phyloP scores from a whole-genome alignment of 2,329 filamentous ascomycete species.

The Trichophyton rubrum region DNA sequence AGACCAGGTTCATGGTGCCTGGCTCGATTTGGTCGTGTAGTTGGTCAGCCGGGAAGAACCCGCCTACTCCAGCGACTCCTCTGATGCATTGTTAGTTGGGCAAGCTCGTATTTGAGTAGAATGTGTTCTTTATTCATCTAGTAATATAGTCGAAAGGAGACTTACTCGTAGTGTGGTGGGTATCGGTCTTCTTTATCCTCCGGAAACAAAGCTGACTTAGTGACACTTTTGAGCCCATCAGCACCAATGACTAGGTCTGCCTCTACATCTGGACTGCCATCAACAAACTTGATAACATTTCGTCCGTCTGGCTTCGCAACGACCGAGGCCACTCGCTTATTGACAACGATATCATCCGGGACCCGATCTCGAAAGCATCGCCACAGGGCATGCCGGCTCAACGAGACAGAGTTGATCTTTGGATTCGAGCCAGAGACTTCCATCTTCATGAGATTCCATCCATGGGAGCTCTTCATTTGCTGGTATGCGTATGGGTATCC shows the following conservation, averaged over 20 bases:
- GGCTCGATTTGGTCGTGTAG: slow-evolving; percentile 22
- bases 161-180: slow-evolving; percentile 32
- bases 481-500: slow-evolving; percentile 26
- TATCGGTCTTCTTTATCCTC: slow-evolving; percentile 22
- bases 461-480: slow-evolving; percentile 26
- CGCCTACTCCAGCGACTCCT: slow-evolving; percentile 36
- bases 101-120: not conserved
- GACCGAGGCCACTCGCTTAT: slow-evolving; percentile 23
- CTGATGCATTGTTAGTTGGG: slow-evolving; percentile 14
- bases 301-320: slow-evolving; percentile 16
- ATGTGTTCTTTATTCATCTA: not conserved
- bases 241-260: slow-evolving; percentile 34
- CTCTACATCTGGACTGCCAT: slow-evolving; percentile 22
- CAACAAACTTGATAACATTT: slow-evolving; percentile 24
- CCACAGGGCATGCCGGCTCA: slow-evolving; percentile 31
- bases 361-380: slow-evolving; percentile 25
- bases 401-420: slow-evolving; percentile 23
- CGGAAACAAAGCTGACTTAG: slow-evolving; percentile 27
- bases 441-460: slow-evolving; percentile 22
- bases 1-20: slow-evolving; percentile 33
- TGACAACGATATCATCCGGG: slow-evolving; percentile 23
- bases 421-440: slow-evolving; percentile 9
- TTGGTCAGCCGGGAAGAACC: slow-evolving; percentile 28
- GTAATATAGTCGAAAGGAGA: not conserved
- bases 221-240: slow-evolving; percentile 30